These are phyloP conservation scores for Eucalyptus regnans DNA, from an alignment of 345 rosid genomes.

Conservation along the genomic window DNA sequence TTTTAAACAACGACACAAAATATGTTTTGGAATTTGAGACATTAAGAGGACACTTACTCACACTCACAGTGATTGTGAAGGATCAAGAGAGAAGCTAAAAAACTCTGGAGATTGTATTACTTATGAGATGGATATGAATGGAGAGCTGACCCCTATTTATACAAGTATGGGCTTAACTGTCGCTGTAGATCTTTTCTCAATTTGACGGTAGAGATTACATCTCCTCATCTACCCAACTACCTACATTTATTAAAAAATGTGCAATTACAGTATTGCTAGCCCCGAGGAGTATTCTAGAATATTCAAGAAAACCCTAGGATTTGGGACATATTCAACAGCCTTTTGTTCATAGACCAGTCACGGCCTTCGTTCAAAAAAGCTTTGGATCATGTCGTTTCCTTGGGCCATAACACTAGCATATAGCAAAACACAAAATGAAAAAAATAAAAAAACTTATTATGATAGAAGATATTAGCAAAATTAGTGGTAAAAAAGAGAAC, in stretches of 20 bases:
- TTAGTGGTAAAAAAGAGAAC: neutral
- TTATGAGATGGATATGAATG: neutral
- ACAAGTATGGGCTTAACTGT: neutral
- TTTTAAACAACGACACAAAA: no score
- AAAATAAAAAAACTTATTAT: neutral
- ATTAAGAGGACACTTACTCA: no score
- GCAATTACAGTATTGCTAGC: neutral
- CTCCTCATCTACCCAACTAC: neutral
- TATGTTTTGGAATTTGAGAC: no score
- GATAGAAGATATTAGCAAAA: neutral
- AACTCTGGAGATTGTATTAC: no score
- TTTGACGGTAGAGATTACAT: no score
- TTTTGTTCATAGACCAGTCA: neutral
- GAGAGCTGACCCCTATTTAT: neutral
- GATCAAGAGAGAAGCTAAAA: no score
- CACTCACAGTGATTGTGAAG: no score
- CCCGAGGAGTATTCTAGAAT: neutral
- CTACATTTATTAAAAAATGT: neutral
- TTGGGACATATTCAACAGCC: neutral
- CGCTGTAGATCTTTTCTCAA: neutral
- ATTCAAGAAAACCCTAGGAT: neutral
- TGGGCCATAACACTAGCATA: neutral
- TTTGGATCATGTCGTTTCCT: neutral
- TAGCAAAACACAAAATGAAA: neutral
- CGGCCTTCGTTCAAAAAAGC: neutral